Evolutionary conservation across 2,329 filamentous ascomycete species (phyloP), one percentile per base, ranked within the genome.

Genomic region (Apiospora pterosperma): DNA sequence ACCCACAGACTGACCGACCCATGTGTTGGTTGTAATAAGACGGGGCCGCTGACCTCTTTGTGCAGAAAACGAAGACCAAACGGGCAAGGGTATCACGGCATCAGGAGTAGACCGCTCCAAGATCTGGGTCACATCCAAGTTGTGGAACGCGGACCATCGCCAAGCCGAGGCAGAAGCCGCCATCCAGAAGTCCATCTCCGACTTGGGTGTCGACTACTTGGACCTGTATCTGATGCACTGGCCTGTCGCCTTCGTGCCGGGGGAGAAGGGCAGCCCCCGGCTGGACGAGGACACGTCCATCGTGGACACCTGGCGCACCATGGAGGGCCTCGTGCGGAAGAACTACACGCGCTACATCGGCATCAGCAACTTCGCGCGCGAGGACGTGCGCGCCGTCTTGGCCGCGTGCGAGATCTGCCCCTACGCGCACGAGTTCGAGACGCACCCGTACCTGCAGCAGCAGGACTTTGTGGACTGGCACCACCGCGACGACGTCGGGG

Each of bases 161-260:
- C 84, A 83, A 1, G 82, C 88, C 70, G 85, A 88, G 70, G 90
- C 91, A n/a, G 79, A 84, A 65, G 78, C 83, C 67, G 88, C 88
- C 67, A 83, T 88, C 59, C 81, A 84, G 67, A 81, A 85, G 48
- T 88, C 88, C 52, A 79, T 90, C 61, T 83, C 88, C 73, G 83
- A 88, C 71, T 82, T 91, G 70, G 84, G 82, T 12, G 79, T 89
- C 44, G 88, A 89, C 65, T 91, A 92, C 73, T 80, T 92, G 65
- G 89, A 92, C 73, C 80, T 92, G 11, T 91, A 85, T 75, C 81
- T 92, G 65, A 90, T 92, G 73, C 89, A 91, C 76, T 92, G 82
- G 74, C 81, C 81, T 66, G 76, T 81, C 66, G 73, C 79, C 6
- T 75, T 80, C 52, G 73, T 77, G 2, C 76, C 76, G 1, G 73